Conservation (phyloP, 176 grass and related monocot species). For the Guadua angustifolia region DNA sequence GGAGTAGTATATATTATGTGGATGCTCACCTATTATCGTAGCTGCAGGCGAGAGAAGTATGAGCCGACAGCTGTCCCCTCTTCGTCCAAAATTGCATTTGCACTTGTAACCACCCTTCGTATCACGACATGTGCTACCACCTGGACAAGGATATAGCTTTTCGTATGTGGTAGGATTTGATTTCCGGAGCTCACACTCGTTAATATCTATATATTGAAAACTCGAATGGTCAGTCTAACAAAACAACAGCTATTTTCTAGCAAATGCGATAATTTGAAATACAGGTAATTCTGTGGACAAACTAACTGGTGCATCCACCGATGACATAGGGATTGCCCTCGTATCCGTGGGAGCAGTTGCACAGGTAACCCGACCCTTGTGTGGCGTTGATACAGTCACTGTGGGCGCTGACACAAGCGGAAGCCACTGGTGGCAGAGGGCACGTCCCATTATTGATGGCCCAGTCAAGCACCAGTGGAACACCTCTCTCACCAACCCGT, state of each 20-base stretch:
- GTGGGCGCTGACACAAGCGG: not conserved
- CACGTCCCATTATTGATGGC: slow-evolving; percentile 25
- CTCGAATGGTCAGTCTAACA: no score
- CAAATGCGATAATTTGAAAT: no score
- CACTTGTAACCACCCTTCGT: not conserved
- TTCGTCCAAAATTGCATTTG: not conserved
- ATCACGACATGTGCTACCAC: not conserved
- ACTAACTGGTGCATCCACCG: no score
- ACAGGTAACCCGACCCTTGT: not conserved
- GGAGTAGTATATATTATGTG: no score
- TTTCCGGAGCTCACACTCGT: not conserved
- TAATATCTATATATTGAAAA: not conserved
- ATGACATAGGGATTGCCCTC: no score
- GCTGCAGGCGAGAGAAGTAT: rapidly evolving
- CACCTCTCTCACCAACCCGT: rapidly evolving
- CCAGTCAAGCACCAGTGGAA: slow-evolving; percentile 46
- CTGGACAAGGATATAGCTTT: not conserved
- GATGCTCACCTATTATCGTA: not conserved
- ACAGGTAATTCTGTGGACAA: no score
- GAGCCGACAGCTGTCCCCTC: not conserved
- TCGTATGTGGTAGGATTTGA: no score
- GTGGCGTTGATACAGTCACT: slow-evolving; percentile 17
- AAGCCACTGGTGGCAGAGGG: not conserved
- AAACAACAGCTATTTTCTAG: no score
- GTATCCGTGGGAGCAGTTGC: not conserved